phyloP scores from a whole-genome alignment of 1,284 basidiomycete species.

The Inonotus hispidus region DNA sequence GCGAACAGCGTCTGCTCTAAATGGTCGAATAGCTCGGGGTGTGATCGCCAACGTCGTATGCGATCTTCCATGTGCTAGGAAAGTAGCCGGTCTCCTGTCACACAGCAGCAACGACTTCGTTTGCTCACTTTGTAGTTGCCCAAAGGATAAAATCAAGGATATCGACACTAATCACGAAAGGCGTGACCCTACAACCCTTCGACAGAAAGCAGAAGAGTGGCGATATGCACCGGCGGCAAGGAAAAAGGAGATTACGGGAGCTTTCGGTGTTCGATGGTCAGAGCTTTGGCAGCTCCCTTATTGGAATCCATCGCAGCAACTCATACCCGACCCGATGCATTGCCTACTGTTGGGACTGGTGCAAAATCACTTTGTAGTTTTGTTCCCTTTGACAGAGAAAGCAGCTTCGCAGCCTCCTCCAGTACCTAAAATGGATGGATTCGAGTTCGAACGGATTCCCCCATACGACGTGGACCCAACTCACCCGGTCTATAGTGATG shows the following conservation, averaged over 20 bases:
- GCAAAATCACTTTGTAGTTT: conserved; percentile 22
- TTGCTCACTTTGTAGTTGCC: conserved; percentile 21
- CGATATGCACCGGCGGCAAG: conserved; percentile 22
- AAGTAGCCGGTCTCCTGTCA: conserved; percentile 22
- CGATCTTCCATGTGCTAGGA: conserved; percentile 31
- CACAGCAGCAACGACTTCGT: conserved; percentile 11
- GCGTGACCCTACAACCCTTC: conserved; percentile 18
- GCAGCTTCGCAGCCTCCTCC: not conserved
- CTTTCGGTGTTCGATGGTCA: conserved; percentile 33
- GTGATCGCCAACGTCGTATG: not conserved
- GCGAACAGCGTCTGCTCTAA: conserved; percentile 22
- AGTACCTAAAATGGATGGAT: not conserved
- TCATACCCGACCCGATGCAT: conserved; percentile 35
- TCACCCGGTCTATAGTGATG: too few species aligned
- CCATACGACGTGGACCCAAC: not conserved
- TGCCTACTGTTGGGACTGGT: conserved; percentile 30
- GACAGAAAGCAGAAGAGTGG: conserved; percentile 9
- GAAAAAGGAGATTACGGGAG: too few species aligned
- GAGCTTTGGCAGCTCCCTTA: conserved; percentile 34
- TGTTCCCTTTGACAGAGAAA: not conserved
- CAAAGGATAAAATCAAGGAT: conserved; percentile 14
- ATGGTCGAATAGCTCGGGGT: not conserved
- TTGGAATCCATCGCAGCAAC: conserved; percentile 30
- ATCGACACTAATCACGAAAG: conserved; percentile 14
- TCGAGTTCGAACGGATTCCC: not conserved